Base-by-base conservation (phyloP, 495 filamentous ascomycete species). In the Apodospora peruviana region DNA sequence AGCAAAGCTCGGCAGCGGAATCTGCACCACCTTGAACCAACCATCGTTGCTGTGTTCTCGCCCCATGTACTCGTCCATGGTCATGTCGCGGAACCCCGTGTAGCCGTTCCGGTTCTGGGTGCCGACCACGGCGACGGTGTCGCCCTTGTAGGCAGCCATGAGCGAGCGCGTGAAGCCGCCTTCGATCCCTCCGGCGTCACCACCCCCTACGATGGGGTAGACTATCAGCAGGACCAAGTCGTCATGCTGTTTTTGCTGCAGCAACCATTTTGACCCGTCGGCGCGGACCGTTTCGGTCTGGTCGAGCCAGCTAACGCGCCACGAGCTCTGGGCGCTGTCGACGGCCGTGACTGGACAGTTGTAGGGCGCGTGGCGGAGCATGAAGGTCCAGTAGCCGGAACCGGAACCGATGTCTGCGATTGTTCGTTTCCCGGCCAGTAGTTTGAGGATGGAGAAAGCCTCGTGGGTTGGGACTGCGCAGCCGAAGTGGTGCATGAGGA, bases 401-500 rank as follows among this genome's bases (percentile, higher is more conserved):
- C 81, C 82, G 40, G 67, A 81, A 70, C 57, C 44, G 38, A 83
- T 60, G 24, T 54, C 51, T 70, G 58, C 43, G 25, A 83, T 64
- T 19, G 58, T 48, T 36, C 71, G 58, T 1, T 68, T 64, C 7
- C 23, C 48, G 5, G 70, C 56, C 8, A 80, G 43, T n/a, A 67
- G 55, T n/a, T 63, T 61, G 21, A 86, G 69, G 9, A 80, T 56
- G 22, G 55, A 51, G 17, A 86, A 62, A 1, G 70, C 67, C 45
- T 82, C 75, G 66, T 80, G 77, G 17, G 67, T 70, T 2, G 82
- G 82, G 11, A 74, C 71, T 5, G 75, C 73, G 67, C 82, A 85
- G 29, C 78, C 79, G 62, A 84, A 84, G 60, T 85, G 81, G 63
- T 85, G 81, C 71, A 83, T 83, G 20, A 84, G 59, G n/a, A 85